Evolutionary conservation across 2,329 filamentous ascomycete genomes (phyloP).

Genomic region (Ophiostoma ips): DNA sequence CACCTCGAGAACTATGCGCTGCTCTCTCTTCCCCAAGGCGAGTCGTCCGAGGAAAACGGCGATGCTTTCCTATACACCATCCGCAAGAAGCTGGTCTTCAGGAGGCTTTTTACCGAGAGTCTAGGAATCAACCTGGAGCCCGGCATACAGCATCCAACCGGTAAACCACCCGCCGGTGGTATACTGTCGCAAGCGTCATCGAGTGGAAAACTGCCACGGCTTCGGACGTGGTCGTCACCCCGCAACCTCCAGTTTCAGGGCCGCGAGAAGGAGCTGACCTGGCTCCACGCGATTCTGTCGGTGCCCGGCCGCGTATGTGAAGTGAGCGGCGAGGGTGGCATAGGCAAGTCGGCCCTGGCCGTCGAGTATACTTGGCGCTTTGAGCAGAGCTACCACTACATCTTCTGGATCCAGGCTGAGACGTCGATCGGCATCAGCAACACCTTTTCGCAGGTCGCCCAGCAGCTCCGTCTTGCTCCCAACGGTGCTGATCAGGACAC

Average conservation of each 20-base stretch:
- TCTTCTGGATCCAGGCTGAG: conserved; percentile 18
- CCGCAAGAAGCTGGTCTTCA: too few relatives aligned
- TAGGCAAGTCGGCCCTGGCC: conserved; percentile 16
- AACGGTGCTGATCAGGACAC: conserved; percentile 12
- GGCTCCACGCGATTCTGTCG: conserved; percentile 8
- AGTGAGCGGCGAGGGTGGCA: conserved; percentile 12
- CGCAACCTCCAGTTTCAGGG: conserved; percentile 5
- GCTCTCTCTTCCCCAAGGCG: conserved; percentile 6
- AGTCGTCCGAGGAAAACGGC: conserved; percentile 8
- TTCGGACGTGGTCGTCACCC: neutral
- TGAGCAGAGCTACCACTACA: neutral
- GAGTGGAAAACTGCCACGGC: neutral
- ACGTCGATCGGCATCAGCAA: conserved; percentile 11
- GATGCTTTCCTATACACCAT: too few relatives aligned
- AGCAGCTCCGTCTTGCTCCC: conserved; percentile 10
- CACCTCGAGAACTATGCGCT: conserved; percentile 13
- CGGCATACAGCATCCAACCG: too few relatives aligned
- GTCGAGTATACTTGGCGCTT: conserved; percentile 15
- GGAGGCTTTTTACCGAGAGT: too few relatives aligned
- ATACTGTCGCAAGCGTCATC: neutral
- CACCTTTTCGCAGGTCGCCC: conserved; percentile 12
- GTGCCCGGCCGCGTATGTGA: conserved; percentile 12
- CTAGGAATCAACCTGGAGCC: too few relatives aligned
- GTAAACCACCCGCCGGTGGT: neutral
- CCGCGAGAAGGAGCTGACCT: conserved; percentile 10